Percentiles rank a stretch among this genome's conserved stretches.
Conservation (phyloP, 208 protist genomes). For the Leishmania gerbilli region DNA sequence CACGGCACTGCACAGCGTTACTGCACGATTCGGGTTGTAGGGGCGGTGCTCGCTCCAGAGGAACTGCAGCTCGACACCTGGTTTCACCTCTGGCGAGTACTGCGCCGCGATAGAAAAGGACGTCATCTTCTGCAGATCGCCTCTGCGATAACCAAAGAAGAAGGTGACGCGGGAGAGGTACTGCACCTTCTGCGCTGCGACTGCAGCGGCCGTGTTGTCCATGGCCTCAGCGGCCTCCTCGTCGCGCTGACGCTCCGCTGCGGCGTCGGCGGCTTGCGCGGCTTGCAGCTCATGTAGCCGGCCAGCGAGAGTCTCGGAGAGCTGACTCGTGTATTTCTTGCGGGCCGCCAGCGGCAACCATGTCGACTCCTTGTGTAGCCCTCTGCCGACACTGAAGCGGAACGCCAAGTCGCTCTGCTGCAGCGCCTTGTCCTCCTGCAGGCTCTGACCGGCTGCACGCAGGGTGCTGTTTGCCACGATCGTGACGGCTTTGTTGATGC, state of each 20-base stretch:
- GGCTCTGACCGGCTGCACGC: slow-evolving; percentile 6
- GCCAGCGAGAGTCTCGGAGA: slow-evolving; percentile 3
- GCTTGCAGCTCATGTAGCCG: slow-evolving; percentile 1
- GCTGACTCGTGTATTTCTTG: slow-evolving; percentile 6
- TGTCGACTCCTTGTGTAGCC: slow-evolving; percentile 64
- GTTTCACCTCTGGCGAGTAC: slow-evolving; percentile 36
- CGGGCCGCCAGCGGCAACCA: slow-evolving; percentile 66
- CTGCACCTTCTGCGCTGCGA: slow-evolving; percentile 12
- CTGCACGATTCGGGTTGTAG: slow-evolving; percentile 62
- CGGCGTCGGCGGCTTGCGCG: slow-evolving; percentile 1
- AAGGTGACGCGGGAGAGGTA: slow-evolving; percentile 51
- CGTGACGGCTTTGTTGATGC: slow-evolving; percentile 44
- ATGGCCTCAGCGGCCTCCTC: slow-evolving; percentile 6
- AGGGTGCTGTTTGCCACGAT: slow-evolving; percentile 22
- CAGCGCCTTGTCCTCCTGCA: slow-evolving; percentile 10
- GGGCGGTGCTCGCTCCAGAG: slow-evolving; percentile 65
- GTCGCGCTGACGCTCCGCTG: background rate
- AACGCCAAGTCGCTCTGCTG: slow-evolving; percentile 58
- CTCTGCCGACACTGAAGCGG: slow-evolving; percentile 59
- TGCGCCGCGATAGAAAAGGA: slow-evolving; percentile 36
- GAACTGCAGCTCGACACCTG: slow-evolving; percentile 45
- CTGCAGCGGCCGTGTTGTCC: background rate
- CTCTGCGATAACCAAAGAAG: slow-evolving; percentile 65
- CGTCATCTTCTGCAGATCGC: slow-evolving; percentile 61
- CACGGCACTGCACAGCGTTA: slow-evolving; percentile 51